Conservation (phyloP, 164 flowering plant species). For the Vitis riparia region DNA sequence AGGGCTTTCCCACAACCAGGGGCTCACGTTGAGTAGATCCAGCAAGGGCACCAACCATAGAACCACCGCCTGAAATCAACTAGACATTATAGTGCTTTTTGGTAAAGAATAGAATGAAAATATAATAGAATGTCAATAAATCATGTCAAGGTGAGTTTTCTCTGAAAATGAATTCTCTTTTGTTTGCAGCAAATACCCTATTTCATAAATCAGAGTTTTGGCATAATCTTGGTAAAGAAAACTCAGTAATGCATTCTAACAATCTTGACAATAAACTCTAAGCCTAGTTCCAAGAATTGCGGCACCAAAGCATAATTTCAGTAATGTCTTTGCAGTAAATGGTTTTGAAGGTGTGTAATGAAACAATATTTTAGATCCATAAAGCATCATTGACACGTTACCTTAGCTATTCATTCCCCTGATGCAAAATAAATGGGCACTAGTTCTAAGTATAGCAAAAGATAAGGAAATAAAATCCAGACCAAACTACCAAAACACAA, state of each 20-base stretch:
- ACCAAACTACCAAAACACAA: too few species aligned
- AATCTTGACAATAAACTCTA: not conserved
- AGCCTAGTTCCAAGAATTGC: not conserved
- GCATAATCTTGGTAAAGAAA: not conserved
- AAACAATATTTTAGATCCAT: not conserved
- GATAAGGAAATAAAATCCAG: not conserved
- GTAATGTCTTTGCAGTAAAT: not conserved
- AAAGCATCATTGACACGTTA: not conserved
- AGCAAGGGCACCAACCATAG: slow-evolving; percentile 87
- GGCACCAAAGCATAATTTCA: not conserved
- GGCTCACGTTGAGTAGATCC: slow-evolving; percentile 96
- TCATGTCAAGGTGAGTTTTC: too few species aligned
- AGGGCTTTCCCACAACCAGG: slow-evolving; percentile 94
- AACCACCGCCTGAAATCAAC: slow-evolving; percentile 80
- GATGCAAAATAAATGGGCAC: not conserved
- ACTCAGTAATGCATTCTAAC: not conserved
- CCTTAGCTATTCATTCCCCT: not conserved
- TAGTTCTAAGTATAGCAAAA: not conserved
- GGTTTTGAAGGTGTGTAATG: not conserved
- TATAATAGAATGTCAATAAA: not conserved
- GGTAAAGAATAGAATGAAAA: not conserved
- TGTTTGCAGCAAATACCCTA: too few species aligned
- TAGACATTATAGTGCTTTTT: not conserved
- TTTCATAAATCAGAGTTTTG: too few species aligned
- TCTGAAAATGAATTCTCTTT: too few species aligned